Evolutionary conservation across 768 basidiomycete genomes (phyloP), one percentile per base, ranked within the genome.

Genomic region (Kwoniella sp.): DNA sequence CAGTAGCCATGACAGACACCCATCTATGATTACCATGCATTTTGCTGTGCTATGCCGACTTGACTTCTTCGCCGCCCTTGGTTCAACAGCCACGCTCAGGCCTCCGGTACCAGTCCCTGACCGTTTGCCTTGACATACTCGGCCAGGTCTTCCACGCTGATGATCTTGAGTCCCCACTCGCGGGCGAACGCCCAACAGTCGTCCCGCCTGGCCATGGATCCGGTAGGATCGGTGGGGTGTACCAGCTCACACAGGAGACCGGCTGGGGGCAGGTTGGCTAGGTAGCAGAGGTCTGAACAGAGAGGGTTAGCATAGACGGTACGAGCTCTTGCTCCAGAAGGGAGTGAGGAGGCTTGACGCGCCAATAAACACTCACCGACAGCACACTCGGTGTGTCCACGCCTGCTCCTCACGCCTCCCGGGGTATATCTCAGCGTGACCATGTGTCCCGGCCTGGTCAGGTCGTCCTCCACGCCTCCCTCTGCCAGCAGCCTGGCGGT

Each of bases 241-340:
- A 98, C 91, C 31, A 98, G 77, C 73, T 99, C 95, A 69, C 95
- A 98, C 28, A 99, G 80, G 0, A 98, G 79, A 5, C 91, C 93
- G 0, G 84, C 88, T 4, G 77, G 76, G 3, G 82, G 80, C 50
- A 80, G 81, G 38, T 80, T 79, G 3, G 90, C 84, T 37, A 96
- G 78, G 38, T 75, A 72, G 71, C 93, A 98, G 5, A 99, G 78
- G 60, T 99, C 95, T 80, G 56, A 3, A 20, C 14, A 22, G 33
- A 20, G n/a, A n/a, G n/a, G n/a, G n/a, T n/a, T n/a, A n/a, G n/a
- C n/a, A n/a, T n/a, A n/a, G n/a, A n/a, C n/a, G n/a, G n/a, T n/a
- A n/a, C n/a, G n/a, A n/a, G n/a, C n/a, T n/a, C n/a, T n/a, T n/a
- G n/a, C n/a, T n/a, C n/a, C n/a, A n/a, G n/a, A n/a, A n/a, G n/a